These are phyloP conservation scores for Boletus insuetus DNA, from an alignment of 768 basidiomycete species.

Conservation along the genomic window DNA sequence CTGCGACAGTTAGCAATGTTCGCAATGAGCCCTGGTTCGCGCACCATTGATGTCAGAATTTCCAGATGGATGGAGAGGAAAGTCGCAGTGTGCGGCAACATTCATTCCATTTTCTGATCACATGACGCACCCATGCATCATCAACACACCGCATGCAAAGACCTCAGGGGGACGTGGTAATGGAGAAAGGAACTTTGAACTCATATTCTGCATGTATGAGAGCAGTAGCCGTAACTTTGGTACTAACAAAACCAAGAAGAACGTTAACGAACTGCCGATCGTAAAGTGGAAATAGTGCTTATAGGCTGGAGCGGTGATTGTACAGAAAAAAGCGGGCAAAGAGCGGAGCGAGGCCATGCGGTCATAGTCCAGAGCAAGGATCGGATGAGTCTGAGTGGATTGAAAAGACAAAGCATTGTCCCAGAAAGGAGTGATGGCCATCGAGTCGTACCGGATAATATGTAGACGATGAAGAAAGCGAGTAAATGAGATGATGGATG, in stretches of 20 bases:
- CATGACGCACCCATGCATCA: conserved; percentile 20
- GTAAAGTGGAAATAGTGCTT: conserved; percentile 11
- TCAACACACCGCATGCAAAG: background rate
- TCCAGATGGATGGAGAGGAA: background rate
- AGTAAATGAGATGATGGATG: conserved; percentile 20
- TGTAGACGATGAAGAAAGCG: conserved; percentile 12
- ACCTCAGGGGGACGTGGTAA: background rate
- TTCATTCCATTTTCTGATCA: conserved; percentile 9
- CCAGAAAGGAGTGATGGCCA: conserved; percentile 24
- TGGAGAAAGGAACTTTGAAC: conserved; percentile 8
- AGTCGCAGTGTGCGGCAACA: background rate
- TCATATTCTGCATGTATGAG: conserved; percentile 27
- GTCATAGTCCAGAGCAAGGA: conserved; percentile 29
- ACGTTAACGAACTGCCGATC: conserved; percentile 7
- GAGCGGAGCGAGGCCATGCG: conserved; percentile 16
- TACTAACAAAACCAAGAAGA: conserved; percentile 24
- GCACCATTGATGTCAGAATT: conserved; percentile 17
- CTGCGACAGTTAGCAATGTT: conserved; percentile 32
- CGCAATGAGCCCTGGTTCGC: background rate
- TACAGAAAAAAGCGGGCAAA: conserved; percentile 12
- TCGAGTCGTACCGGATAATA: conserved; percentile 15
- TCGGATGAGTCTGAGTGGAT: conserved; percentile 13
- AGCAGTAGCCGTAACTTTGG: conserved; percentile 13
- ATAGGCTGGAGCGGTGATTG: conserved; percentile 6
- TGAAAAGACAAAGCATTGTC: conserved; percentile 21